phyloP scores from a whole-genome alignment of 176 grass and related monocot genomes.

The Oryza glumipatula region DNA sequence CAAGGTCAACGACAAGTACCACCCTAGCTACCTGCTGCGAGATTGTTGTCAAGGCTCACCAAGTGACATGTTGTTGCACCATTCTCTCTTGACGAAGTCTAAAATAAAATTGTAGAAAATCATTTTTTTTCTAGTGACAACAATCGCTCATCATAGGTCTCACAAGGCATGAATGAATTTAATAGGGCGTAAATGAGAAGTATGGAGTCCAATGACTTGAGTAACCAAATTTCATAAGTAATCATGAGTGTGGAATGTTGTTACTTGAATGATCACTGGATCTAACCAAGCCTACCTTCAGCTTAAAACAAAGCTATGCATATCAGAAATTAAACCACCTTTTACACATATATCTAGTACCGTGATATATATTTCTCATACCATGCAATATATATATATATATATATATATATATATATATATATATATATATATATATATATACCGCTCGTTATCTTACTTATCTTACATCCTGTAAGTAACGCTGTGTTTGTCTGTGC shows the following conservation, averaged over 20 bases:
- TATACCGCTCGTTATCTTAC: too few relatives aligned
- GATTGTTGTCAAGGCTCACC: neutral
- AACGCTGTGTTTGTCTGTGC: too few relatives aligned
- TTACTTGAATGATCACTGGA: neutral
- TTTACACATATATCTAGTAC: too few relatives aligned
- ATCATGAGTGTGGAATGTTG: neutral
- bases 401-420: too few relatives aligned
- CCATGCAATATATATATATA: too few relatives aligned
- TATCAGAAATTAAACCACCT: too few relatives aligned
- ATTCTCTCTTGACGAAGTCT: neutral
- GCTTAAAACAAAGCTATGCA: too few relatives aligned
- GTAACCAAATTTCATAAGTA: neutral
- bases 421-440: too few relatives aligned
- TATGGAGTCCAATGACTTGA: neutral
- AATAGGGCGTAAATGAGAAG: neutral
- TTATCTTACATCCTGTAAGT: too few relatives aligned
- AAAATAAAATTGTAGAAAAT: neutral
- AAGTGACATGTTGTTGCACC: neutral
- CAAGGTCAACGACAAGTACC: slow-evolving; percentile 9
- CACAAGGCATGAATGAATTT: neutral
- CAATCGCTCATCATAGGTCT: neutral
- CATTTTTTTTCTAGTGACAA: neutral
- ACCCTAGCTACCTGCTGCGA: neutral
- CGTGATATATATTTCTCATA: too few relatives aligned
- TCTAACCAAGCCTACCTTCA: neutral